phyloP scores from a whole-genome alignment of 306 rosid species.

The Calophaca sinica region DNA sequence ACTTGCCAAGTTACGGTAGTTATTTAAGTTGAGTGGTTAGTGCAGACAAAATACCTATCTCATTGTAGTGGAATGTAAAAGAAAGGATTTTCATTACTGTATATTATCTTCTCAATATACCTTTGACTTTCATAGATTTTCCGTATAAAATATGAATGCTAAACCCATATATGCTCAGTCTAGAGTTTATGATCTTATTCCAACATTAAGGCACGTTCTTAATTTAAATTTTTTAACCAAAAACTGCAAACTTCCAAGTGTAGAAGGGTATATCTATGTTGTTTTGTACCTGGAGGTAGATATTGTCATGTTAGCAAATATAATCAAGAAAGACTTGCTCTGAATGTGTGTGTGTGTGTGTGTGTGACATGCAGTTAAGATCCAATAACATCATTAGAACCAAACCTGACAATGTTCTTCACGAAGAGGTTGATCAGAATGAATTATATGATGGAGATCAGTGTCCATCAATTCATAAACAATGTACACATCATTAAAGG shows the following conservation, averaged over 20 bases:
- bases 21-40: conserved; percentile 16
- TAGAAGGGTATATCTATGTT: conserved; percentile 19
- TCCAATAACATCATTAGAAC: conserved; percentile 28
- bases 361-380: conserved; percentile 1
- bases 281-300: conserved; percentile 26
- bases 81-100: not conserved
- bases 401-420: conserved; percentile 66
- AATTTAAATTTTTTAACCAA: conserved; percentile 14
- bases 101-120: not conserved
- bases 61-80: conserved; percentile 9
- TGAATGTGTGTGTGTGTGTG: not conserved
- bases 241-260: not conserved
- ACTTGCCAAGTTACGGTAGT: not conserved
- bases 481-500: conserved; percentile 54
- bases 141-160: conserved; percentile 20
- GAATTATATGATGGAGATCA: conserved; percentile 64
- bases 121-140: not conserved
- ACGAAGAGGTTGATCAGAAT: conserved; percentile 55
- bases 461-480: conserved; percentile 66
- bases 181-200: conserved; percentile 20
- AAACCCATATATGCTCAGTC: not conserved
- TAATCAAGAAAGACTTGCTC: conserved; percentile 21
- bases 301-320: conserved; percentile 8
- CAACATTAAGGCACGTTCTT: conserved; percentile 11
- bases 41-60: conserved; percentile 12